A percentile compares a stretch with the other conserved stretches of the same genome.
Conservation (phyloP, 495 filamentous ascomycete genomes). For the Neurospora tetraspora region DNA sequence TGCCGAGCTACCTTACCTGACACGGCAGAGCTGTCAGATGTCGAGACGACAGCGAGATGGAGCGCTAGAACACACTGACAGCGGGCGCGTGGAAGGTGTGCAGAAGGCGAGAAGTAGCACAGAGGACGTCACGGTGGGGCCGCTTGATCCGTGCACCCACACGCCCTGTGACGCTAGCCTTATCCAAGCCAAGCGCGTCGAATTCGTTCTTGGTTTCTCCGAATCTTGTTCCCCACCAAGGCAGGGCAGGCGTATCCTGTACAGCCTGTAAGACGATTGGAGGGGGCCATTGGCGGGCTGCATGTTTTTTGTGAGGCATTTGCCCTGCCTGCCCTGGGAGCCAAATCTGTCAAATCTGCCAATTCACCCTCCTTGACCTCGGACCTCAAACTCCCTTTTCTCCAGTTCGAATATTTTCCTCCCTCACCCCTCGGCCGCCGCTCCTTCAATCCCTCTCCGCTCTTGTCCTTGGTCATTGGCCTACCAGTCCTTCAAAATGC, state of each 20-base stretch:
- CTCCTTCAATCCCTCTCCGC: slow-evolving; percentile 1
- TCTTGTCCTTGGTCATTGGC: slow-evolving; percentile 8
- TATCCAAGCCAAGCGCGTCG: background rate
- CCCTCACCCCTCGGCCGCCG: background rate
- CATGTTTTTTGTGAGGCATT: slow-evolving; percentile 19
- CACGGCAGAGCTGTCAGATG: background rate
- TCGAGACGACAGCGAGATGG: too few species aligned
- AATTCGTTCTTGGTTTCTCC: background rate
- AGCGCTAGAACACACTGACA: background rate
- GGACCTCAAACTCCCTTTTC: slow-evolving; percentile 3
- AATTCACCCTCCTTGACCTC: background rate
- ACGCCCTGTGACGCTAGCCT: background rate
- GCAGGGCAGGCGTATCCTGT: background rate
- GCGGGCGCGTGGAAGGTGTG: background rate
- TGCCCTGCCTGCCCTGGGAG: slow-evolving; percentile 7
- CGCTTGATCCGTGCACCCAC: background rate
- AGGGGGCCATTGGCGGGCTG: background rate
- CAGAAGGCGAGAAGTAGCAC: background rate
- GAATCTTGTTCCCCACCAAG: background rate
- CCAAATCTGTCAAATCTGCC: background rate
- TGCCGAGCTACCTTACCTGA: background rate
- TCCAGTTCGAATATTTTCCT: slow-evolving; percentile 6
- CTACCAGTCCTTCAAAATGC: slow-evolving; percentile 37
- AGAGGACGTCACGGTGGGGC: background rate
- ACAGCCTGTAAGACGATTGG: background rate